phyloP scores from a whole-genome alignment of 176 grass and related monocot species.

The Musa beccarii region DNA sequence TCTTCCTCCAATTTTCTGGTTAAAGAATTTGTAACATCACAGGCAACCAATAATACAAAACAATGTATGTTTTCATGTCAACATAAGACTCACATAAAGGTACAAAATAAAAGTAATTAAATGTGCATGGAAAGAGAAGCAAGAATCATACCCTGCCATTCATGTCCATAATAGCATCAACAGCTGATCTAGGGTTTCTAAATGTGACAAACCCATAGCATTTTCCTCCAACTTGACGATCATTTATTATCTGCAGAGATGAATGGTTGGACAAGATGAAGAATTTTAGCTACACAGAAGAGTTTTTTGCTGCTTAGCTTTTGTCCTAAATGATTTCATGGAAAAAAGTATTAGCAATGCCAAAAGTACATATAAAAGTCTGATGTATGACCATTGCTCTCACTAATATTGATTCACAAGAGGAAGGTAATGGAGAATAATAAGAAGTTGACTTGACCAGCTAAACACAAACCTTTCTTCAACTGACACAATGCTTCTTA shows the following conservation, averaged over 20 bases:
- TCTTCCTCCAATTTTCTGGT: slow-evolving; percentile 61
- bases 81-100: neutral
- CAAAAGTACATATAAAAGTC: neutral
- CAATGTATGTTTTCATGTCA: neutral
- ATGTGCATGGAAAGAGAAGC: neutral
- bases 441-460: neutral
- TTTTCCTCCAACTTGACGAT: slow-evolving; percentile 66
- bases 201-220: slow-evolving; percentile 85
- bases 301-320: neutral
- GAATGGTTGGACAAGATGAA: neutral
- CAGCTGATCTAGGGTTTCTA: slow-evolving; percentile 55
- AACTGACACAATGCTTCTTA: neutral
- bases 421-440: neutral
- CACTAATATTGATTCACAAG: neutral
- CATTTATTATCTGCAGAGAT: slow-evolving; percentile 68
- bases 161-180: slow-evolving; percentile 60
- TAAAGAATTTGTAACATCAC: slow-evolving; percentile 14
- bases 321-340: neutral
- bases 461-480: neutral
- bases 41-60: neutral
- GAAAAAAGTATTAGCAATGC: neutral
- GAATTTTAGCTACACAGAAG: neutral
- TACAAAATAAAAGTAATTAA: neutral
- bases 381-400: too few relatives aligned
- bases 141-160: slow-evolving; percentile 60